Percentiles rank a stretch among this genome's conserved stretches.
Conservation (phyloP, 192 early-diverging fungal genomes). For the Umbelopsis sp. region DNA sequence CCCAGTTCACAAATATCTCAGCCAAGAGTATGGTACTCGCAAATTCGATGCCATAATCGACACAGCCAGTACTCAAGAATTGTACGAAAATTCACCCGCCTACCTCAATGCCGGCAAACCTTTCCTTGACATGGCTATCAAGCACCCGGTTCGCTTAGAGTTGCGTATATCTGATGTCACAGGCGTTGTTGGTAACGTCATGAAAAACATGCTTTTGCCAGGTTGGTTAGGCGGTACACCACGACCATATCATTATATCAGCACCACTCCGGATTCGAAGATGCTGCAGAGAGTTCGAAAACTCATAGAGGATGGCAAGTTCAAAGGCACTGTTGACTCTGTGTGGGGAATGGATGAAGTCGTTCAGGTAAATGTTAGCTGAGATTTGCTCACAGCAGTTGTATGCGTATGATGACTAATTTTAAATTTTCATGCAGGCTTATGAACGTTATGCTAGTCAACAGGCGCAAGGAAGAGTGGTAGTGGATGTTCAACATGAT, state of each 20-base stretch:
- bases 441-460: background rate
- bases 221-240: background rate
- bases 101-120: background rate
- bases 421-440: background rate
- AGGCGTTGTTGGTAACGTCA: background rate
- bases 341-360: constrained; percentile 1
- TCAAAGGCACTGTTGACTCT: constrained; percentile 1
- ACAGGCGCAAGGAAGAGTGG: background rate
- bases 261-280: background rate
- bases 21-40: background rate
- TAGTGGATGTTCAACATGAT: background rate
- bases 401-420: background rate
- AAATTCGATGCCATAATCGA: constrained; percentile 14
- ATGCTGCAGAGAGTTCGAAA: background rate
- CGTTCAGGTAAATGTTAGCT: background rate
- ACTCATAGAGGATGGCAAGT: background rate
- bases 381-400: background rate
- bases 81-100: background rate
- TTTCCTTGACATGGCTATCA: background rate
- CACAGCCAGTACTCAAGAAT: background rate
- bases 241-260: background rate
- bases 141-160: background rate
- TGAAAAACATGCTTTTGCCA: constrained; percentile 3
- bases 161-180: background rate
- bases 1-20: background rate